Percentiles rank a stretch among this genome's conserved stretches.
Conservation (phyloP, 2,329 filamentous ascomycete genomes). For the Fusarium luffae region DNA sequence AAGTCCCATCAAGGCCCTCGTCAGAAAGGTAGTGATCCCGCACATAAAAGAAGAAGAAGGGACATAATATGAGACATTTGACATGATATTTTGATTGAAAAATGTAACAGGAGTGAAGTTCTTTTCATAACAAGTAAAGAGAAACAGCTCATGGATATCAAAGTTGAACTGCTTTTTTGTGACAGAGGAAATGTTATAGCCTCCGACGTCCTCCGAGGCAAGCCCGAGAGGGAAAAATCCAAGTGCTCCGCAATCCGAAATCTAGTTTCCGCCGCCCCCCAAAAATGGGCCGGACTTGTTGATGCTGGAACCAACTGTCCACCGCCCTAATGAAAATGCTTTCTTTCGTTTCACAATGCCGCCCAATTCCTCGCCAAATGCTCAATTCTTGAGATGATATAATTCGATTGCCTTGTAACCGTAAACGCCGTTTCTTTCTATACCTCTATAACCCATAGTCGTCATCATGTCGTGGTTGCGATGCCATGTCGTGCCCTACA, state of each 20-base stretch:
- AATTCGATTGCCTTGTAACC: slow-evolving; percentile 45
- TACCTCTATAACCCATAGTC: slow-evolving; percentile 53
- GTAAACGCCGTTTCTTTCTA: slow-evolving; percentile 55
- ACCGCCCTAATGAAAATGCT: slow-evolving; percentile 37
- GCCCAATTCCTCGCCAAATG: slow-evolving; percentile 42
- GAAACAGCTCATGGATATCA: slow-evolving; percentile 34
- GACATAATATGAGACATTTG: slow-evolving; percentile 22
- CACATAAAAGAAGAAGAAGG: slow-evolving; percentile 8
- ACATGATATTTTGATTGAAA: slow-evolving; percentile 33
- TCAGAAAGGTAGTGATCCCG: slow-evolving; percentile 15
- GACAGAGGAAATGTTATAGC: slow-evolving; percentile 31
- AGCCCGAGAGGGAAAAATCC: slow-evolving; percentile 47
- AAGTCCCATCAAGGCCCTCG: slow-evolving; percentile 19
- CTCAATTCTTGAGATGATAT: slow-evolving; percentile 41
- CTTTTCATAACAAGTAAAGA: slow-evolving; percentile 30
- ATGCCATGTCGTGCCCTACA: slow-evolving; percentile 49
- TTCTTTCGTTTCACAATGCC: slow-evolving; percentile 41
- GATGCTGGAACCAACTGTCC: slow-evolving; percentile 15
- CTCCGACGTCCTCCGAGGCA: slow-evolving; percentile 44
- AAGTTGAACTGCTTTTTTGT: slow-evolving; percentile 42
- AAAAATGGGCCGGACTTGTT: slow-evolving; percentile 19
- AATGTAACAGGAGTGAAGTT: slow-evolving; percentile 45
- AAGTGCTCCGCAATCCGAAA: slow-evolving; percentile 47
- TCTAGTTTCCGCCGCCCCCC: slow-evolving; percentile 44
- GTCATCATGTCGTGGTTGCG: slow-evolving; percentile 53